Base-by-base conservation (phyloP, 2,329 filamentous ascomycete genomes). In the Trichoderma semiorbis region DNA sequence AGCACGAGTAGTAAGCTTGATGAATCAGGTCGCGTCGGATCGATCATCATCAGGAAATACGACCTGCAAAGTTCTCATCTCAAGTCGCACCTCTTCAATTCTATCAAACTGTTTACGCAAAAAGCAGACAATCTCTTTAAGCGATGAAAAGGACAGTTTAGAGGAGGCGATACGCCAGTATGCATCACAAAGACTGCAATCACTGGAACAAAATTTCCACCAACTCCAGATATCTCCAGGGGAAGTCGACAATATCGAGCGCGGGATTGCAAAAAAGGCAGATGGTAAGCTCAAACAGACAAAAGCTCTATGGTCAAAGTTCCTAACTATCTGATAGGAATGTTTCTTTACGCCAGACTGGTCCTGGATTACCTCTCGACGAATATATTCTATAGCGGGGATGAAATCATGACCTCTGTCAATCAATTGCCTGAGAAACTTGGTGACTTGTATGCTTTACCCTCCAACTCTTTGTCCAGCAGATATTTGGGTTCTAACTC, bases 401-500 rank as follows among this genome's bases (percentile, higher is more conserved):
- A 53, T 53, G 47, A 53, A 53, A 53, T 53, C 47, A 24, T 53
- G 47, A 53, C 47, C 5, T 53, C 47, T 21, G 47, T 53, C 21
- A 53, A 53, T 53, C 47, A 24, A 12, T 1, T 53, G 21, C 47
- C 47, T 0, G 47, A 53, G 14, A 53, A 53, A 2, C 47, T 53
- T 7, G 5, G n/a, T 5, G 47, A 53, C 1, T 24, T 53, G 47
- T 50, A 14, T 0, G 47, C 0, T 53, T 24, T 53, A 12, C 47
- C 1, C 11, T 7, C 1, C 3, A 24, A 3, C 5, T 11, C 1
- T 24, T 24, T 7, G 14, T 2, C 11, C 5, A 53, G 1, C 10
- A 11, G 18, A 12, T 12, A 3, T 14, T 12, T 7, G 5, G 0
- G 0, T 24, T 53, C 47, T 53, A 53, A 24, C 2, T 1, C 21